Conservation (phyloP, 306 rosid genomes). For the Gastrolobium bilobum region DNA sequence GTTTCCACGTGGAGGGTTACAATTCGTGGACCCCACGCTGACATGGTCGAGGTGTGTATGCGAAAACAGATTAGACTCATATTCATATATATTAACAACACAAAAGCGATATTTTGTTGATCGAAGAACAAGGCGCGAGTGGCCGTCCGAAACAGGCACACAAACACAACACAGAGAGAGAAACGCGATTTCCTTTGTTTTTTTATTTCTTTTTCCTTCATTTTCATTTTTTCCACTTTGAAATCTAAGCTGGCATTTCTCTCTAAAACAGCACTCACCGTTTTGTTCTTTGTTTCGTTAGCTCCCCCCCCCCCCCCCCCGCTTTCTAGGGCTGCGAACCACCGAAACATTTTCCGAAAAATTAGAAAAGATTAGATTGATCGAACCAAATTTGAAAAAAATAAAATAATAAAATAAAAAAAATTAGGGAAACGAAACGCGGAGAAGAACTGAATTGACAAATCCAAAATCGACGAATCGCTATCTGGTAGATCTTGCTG, state of each 20-base stretch:
- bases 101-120: constrained; percentile 23
- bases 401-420: constrained; percentile 31
- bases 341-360: constrained; percentile 56
- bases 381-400: constrained; percentile 33
- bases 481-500: constrained; percentile 66
- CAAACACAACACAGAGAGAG: background rate
- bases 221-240: background rate
- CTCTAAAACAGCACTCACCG: constrained; percentile 41
- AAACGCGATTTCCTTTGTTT: constrained; percentile 31
- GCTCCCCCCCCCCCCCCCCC: constrained; percentile 54
- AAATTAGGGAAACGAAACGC: constrained; percentile 39
- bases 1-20: constrained; percentile 66
- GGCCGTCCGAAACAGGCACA: constrained; percentile 46
- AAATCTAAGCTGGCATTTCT: constrained; percentile 41
- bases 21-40: constrained; percentile 76
- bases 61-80: constrained; percentile 24
- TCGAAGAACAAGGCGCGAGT: constrained; percentile 36
- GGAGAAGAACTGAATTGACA: constrained; percentile 43
- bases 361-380: constrained; percentile 45
- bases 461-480: constrained; percentile 37
- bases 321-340: constrained; percentile 60
- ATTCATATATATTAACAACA: constrained; percentile 13
- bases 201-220: too few relatives aligned
- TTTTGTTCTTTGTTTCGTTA: constrained; percentile 54
- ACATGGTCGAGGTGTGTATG: constrained; percentile 58